Conservation (phyloP, 768 basidiomycete genomes). For the Trametes cinnabarina region DNA sequence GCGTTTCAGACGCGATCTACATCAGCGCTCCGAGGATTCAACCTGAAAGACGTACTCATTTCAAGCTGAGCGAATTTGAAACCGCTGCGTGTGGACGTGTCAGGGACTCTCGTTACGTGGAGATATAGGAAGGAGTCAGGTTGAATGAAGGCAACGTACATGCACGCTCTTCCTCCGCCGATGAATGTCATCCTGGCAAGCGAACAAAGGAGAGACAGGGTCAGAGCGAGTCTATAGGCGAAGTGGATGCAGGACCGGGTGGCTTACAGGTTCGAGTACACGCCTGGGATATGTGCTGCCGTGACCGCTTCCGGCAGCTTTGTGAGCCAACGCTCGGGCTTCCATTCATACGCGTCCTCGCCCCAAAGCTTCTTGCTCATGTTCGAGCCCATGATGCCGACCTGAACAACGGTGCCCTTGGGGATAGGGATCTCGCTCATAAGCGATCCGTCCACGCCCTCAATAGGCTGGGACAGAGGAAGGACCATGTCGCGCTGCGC, state of each 20-base stretch:
- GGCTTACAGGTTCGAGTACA: constrained; percentile 24
- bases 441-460: constrained; percentile 19
- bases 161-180: constrained; percentile 31
- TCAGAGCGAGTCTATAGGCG: neutral
- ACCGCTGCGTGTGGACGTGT: constrained; percentile 1
- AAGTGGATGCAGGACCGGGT: neutral
- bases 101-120: neutral
- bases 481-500: constrained; percentile 46
- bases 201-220: too few species aligned
- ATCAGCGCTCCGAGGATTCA: neutral
- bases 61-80: constrained; percentile 26
- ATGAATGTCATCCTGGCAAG: constrained; percentile 31
- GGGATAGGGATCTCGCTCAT: constrained; percentile 33
- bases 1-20: neutral
- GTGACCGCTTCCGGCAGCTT: constrained; percentile 19
- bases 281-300: constrained; percentile 21
- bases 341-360: constrained; percentile 40
- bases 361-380: constrained; percentile 44
- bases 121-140: neutral
- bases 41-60: constrained; percentile 16
- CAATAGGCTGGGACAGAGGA: constrained; percentile 22
- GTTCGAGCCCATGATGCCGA: constrained; percentile 43
- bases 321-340: constrained; percentile 44
- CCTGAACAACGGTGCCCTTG: constrained; percentile 38
- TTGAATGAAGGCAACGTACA: constrained; percentile 19